Evolutionary conservation across 305 asterid genomes (phyloP).

Genomic region (Nicotiana rustica): DNA sequence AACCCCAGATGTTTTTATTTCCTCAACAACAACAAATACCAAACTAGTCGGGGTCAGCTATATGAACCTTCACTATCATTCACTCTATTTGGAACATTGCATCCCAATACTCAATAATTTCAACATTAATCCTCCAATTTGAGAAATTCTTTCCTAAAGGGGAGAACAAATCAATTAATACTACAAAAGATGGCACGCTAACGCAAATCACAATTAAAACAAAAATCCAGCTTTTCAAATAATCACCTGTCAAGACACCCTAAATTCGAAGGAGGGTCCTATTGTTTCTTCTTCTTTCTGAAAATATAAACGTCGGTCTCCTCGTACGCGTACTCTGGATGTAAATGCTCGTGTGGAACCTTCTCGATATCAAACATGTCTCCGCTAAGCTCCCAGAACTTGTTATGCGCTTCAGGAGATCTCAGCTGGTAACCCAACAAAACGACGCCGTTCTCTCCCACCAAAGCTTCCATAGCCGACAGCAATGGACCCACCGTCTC

Average conservation of each 20-base stretch:
- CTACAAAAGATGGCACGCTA: not conserved
- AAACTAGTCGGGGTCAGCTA: not conserved
- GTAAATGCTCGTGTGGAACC: constrained; percentile 87
- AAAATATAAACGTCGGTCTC: constrained; percentile 80
- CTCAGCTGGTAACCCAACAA: constrained; percentile 84
- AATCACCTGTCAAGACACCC: not conserved
- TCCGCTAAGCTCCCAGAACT: constrained; percentile 76
- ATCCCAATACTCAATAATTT: constrained; percentile 7
- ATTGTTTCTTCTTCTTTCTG: constrained; percentile 30
- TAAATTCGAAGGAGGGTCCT: not conserved
- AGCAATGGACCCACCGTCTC: constrained; percentile 80
- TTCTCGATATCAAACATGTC: constrained; percentile 67
- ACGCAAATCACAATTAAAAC: not conserved
- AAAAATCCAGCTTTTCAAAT: not conserved
- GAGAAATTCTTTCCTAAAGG: not conserved
- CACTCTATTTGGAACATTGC: not conserved
- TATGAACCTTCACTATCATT: not conserved
- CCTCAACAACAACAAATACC: not conserved
- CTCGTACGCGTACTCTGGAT: constrained; percentile 83
- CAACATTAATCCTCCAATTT: not conserved
- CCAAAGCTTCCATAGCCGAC: constrained; percentile 63
- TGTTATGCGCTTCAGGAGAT: constrained; percentile 79
- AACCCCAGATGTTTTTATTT: not conserved
- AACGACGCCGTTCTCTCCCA: constrained; percentile 83
- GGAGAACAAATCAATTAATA: not conserved